Evolutionary conservation across 257 asterid species (phyloP).

Genomic region (Przewalskia tangutica): DNA sequence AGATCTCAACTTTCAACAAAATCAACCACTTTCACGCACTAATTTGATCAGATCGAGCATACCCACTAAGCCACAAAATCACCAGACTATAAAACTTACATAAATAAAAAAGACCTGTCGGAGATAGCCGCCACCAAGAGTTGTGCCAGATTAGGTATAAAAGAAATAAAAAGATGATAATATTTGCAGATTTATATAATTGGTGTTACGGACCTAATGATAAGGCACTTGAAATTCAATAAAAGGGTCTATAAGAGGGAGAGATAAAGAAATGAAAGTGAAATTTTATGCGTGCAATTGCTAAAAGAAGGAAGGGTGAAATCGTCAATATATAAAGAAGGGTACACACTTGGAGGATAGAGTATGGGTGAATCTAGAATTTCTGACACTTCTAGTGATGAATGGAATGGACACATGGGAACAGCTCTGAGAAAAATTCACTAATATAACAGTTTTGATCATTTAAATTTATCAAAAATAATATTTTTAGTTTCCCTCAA

Average conservation of each 20-base stretch:
- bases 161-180: not conserved
- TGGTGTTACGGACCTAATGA: not conserved
- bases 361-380: not conserved
- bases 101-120: not conserved
- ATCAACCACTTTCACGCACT: not conserved
- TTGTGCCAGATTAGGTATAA: not conserved
- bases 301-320: not conserved
- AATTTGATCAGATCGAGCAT: not conserved
- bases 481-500: no score
- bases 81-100: not conserved
- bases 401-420: not conserved
- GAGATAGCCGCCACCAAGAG: not conserved
- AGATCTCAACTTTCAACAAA: not conserved
- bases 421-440: no score
- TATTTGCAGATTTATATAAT: not conserved
- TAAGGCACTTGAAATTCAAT: not conserved
- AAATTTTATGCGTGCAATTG: not conserved
- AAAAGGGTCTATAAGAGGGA: not conserved
- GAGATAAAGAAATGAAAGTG: not conserved
- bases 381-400: not conserved
- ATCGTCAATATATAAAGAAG: not conserved
- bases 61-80: not conserved
- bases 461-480: no score
- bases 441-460: no score
- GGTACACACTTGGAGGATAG: not conserved